phyloP scores from a whole-genome alignment of 176 grass and related monocot species.

The Cenchrus fungigraminus region DNA sequence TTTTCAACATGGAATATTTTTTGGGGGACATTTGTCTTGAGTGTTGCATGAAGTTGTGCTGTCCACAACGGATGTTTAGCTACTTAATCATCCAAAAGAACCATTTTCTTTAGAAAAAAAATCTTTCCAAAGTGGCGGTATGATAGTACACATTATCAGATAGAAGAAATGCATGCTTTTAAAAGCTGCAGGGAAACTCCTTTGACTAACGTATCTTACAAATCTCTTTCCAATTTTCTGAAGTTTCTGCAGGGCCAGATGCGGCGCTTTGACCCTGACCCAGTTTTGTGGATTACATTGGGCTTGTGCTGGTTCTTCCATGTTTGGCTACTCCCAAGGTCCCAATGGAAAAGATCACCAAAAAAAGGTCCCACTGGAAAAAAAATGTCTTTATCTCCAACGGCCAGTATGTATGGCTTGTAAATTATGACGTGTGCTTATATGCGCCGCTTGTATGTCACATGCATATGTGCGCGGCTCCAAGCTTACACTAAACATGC shows the following conservation, averaged over 20 bases:
- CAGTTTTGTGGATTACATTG: not conserved
- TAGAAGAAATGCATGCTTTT: not conserved
- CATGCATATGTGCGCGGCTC: not conserved
- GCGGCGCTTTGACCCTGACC: not conserved
- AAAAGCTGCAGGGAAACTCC: not conserved
- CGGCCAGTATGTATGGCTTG: not conserved
- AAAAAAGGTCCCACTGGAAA: too few relatives aligned
- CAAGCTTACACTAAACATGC: not conserved
- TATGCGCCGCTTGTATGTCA: not conserved
- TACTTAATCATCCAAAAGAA: not conserved
- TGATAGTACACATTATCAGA: not conserved
- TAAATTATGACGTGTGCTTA: not conserved
- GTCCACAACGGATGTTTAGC: not conserved
- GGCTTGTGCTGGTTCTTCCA: not conserved
- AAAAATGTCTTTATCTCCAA: not conserved
- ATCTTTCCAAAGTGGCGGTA: not conserved
- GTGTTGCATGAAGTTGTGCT: not conserved
- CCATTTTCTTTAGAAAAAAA: not conserved
- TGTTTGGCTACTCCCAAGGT: not conserved
- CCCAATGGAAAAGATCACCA: not conserved
- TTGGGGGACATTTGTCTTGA: not conserved
- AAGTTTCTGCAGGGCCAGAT: conserved; percentile 1
- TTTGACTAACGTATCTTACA: not conserved
- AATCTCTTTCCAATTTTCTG: not conserved
- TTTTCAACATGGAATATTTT: not conserved